Evolutionary conservation across 2,329 filamentous ascomycete genomes (phyloP), one percentile per base, ranked within the genome.

Genomic region (Fusarium marasasianum): DNA sequence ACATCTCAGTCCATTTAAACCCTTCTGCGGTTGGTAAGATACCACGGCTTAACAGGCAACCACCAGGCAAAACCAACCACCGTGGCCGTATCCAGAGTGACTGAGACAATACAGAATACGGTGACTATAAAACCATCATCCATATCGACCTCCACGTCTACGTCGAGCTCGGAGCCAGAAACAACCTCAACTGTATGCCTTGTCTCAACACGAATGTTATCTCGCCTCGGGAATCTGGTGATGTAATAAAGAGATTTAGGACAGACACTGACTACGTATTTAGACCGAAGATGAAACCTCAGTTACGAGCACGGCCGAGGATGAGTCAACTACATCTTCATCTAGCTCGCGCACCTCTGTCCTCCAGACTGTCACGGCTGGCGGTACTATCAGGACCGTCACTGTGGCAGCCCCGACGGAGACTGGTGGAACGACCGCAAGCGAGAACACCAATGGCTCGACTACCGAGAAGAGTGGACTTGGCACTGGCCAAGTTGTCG

Each of bases 361-460:
- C 1, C 76, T 89, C 6, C 82, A 86, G 76, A 91, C 90, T 1
- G 84, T 91, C 15, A 91, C 89, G 1, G 83, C 84, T 12, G 86
- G 84, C 15, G 89, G 89, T 24, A 85, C 82, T 10, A 81, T 90
- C 29, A 85, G 84, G 65, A 91, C 89, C 3, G 85, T 91, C 7
- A 90, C 87, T 3, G 84, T 88, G 22, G 83, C 83, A 20, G 83
- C 83, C 12, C 87, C 88, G 1, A 86, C 86, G 2, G 67, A 69
- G 13, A 78, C 76, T 22, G 48, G 69, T 17, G 72, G 66, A 18
- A 62, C 76, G 4, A 53, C 67, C 8, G 75, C 76, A 37, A 74
- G 75, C 47, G 74, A 76, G 37, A 76, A 70, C 22, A 24, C 68
- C 24, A 71, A 58, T 31, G 68, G 53, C 22, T 63, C 69, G 45